Base-by-base conservation (phyloP, 2,329 filamentous ascomycete genomes). In the Fusarium pseudocircinatum region DNA sequence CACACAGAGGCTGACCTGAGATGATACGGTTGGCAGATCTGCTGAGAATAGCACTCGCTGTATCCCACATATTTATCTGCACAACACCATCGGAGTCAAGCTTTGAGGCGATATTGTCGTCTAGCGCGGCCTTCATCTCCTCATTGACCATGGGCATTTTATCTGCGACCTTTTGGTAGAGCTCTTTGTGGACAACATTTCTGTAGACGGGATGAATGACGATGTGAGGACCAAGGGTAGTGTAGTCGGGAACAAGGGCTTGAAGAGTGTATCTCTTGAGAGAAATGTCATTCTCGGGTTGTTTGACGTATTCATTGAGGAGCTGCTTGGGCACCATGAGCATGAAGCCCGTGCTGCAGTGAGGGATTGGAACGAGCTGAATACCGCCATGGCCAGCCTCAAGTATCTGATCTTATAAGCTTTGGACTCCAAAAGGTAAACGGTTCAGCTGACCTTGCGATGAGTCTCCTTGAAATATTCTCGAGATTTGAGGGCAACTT, bases 1-100 rank as follows among this genome's bases (percentile, higher is more conserved):
- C 52, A 36, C 67, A 70, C 39, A 70, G 16, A 56, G 63, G 67
- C 52, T 62, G 64, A n/a, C 63, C 67, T 22, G 67, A 70, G 52
- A 70, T 70, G 22, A 70, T 70, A 11, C 67, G 63, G 52, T 70
- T 68, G 37, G 67, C 67, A 56, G 67, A 70, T 40, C 67, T 61
- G 42, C 67, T 70, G 18, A 70, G 67, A 36, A 70, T 59, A 32
- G 49, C 53, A 40, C 60, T 70, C 2, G 67, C 63, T 22, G 63
- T 68, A 32, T 70, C 67, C 67, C 67, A 68, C 63, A 70, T 70
- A 20, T 70, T 70, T 24, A 68, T 68, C 14, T 54, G 67, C 13
- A 36, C 53, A 24, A 68, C 37, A 3, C 63, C 58, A 49, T 60
- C 24, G 4, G 52, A 4, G 20, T 53, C 63, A n/a, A 60, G 22